Evolutionary conservation across 805 yeast species (phyloP).

Genomic region (Kazachstania psychrophila): DNA sequence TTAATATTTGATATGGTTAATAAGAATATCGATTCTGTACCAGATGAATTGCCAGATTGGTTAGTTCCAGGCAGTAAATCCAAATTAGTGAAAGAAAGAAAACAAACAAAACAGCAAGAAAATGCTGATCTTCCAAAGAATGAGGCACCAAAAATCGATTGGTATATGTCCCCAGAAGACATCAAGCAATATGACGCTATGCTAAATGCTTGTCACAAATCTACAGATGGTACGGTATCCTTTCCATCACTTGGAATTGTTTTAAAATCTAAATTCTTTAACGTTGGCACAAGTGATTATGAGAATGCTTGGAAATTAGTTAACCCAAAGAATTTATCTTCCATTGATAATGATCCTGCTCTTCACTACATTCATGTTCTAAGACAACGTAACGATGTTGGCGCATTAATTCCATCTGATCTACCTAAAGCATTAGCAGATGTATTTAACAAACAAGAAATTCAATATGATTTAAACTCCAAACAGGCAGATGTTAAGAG

Average conservation of each 20-base stretch:
- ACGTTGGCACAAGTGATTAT: conserved; percentile 76
- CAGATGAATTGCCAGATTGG: conserved; percentile 79
- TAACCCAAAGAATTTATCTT: conserved; percentile 77
- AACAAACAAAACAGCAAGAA: conserved; percentile 40
- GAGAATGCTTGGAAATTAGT: conserved; percentile 92
- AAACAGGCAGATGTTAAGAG: conserved; percentile 39
- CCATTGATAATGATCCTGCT: conserved; percentile 90
- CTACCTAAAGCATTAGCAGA: conserved; percentile 91
- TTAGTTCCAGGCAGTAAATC: conserved; percentile 83
- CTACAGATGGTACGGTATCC: conserved; percentile 76
- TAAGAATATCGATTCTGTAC: conserved; percentile 52
- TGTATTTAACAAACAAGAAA: conserved; percentile 77
- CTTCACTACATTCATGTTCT: conserved; percentile 82
- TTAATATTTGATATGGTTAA: conserved; percentile 85
- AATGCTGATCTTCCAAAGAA: conserved; percentile 18
- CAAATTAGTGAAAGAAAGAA: conserved; percentile 76
- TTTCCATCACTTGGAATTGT: conserved; percentile 57
- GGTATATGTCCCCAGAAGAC: conserved; percentile 94
- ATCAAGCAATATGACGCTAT: conserved; percentile 68
- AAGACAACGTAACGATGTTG: conserved; percentile 75
- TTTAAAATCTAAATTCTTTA: conserved; percentile 56
- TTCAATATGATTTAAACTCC: conserved; percentile 58
- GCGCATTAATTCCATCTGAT: conserved; percentile 79
- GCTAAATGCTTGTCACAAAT: conserved; percentile 42
- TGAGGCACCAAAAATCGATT: conserved; percentile 51